phyloP scores from a whole-genome alignment of 352 stramenopile species.

The Phytophthora citricola region DNA sequence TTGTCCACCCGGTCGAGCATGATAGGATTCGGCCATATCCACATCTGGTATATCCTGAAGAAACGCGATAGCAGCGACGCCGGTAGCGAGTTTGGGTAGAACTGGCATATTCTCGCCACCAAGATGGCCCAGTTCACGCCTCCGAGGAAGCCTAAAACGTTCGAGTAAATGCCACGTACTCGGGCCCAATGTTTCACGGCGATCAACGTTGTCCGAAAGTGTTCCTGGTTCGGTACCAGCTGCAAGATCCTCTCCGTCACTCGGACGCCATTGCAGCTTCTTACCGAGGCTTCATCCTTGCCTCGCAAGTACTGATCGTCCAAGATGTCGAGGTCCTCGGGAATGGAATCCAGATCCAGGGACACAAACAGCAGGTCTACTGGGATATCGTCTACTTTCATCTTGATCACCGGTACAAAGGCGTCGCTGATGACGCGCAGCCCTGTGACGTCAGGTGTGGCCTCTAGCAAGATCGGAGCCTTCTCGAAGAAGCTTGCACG shows the following conservation, averaged over 20 bases:
- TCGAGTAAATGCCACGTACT: conserved; percentile 97
- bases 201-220: conserved; percentile 92
- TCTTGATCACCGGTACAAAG: conserved; percentile 94
- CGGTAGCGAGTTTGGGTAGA: conserved; percentile 88
- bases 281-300: conserved; percentile 93
- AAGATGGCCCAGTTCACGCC: conserved; percentile 99
- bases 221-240: conserved; percentile 83
- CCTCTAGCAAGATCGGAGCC: conserved; percentile 80
- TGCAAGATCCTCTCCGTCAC: conserved; percentile 95
- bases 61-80: conserved; percentile 93
- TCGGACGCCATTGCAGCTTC: conserved; percentile 95
- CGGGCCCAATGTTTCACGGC: conserved; percentile 92
- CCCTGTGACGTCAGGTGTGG: conserved; percentile 65
- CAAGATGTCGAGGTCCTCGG: conserved; percentile 76
- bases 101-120: conserved; percentile 94
- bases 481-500: conserved; percentile 90
- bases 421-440: conserved; percentile 90
- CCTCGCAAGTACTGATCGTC: conserved; percentile 82
- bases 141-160: conserved; percentile 98
- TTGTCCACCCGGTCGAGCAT: conserved; percentile 76
- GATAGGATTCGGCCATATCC: conserved; percentile 97
- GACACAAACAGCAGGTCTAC: conserved; percentile 96
- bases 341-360: conserved; percentile 66
- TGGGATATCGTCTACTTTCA: conserved; percentile 90
- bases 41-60: conserved; percentile 96